phyloP scores from a whole-genome alignment of 2,329 filamentous ascomycete genomes.

The Pestalotiopsis sp. region DNA sequence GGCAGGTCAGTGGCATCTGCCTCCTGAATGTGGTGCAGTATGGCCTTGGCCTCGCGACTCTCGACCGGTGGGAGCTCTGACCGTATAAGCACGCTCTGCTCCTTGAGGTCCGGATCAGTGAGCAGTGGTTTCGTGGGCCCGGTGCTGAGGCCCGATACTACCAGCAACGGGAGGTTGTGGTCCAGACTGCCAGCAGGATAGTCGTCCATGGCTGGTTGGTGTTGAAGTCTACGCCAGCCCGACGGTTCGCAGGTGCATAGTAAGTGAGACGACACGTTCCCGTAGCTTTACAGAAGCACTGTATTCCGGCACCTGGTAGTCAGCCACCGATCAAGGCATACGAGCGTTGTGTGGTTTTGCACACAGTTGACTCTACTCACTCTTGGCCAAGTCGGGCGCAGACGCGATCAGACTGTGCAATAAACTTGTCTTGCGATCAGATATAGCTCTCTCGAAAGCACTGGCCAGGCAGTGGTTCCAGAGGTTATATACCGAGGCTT shows the following conservation, averaged over 20 bases:
- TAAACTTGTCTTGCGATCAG: background rate
- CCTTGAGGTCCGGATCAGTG: constrained; percentile 52
- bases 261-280: background rate
- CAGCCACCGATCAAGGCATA: background rate
- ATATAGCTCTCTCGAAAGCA: background rate
- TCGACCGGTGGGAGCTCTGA: constrained; percentile 71
- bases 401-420: background rate
- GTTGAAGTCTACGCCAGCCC: background rate
- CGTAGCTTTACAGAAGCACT: background rate
- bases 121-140: constrained; percentile 40
- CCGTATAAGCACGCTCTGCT: constrained; percentile 60
- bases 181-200: constrained; percentile 78
- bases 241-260: background rate
- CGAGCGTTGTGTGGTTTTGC: background rate
- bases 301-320: background rate
- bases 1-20: constrained; percentile 64
- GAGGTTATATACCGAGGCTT: background rate
- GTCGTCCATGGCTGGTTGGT: constrained; percentile 63
- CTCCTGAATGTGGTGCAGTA: constrained; percentile 66
- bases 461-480: background rate
- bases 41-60: constrained; percentile 61
- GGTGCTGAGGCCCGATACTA: constrained; percentile 73
- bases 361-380: background rate
- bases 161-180: constrained; percentile 82
- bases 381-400: background rate